These are phyloP conservation scores for Massariosphaeria phaeospora DNA, from an alignment of 495 filamentous ascomycete genomes.

Conservation along the genomic window DNA sequence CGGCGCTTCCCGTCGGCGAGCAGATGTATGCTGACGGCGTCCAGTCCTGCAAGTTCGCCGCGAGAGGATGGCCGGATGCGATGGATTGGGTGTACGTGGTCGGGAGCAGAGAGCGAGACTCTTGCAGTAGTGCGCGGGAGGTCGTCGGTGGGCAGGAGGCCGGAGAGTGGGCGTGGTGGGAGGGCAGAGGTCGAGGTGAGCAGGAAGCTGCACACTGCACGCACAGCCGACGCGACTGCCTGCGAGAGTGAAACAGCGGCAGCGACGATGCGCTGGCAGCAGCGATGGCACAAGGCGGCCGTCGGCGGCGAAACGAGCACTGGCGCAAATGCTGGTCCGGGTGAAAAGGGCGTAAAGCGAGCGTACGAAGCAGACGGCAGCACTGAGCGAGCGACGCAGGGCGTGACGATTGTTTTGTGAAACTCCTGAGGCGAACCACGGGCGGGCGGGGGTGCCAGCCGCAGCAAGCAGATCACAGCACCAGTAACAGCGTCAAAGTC, in stretches of 20 bases:
- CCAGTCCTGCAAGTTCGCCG: not conserved
- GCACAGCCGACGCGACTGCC: conserved; percentile 11
- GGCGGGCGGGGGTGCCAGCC: not conserved
- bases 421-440: conserved; percentile 14
- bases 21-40: not conserved
- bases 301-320: not conserved
- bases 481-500: no score
- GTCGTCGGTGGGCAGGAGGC: no score
- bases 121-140: no score
- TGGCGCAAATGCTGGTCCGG: not conserved
- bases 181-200: not conserved
- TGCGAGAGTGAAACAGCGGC: conserved; percentile 4
- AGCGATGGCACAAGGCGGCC: not conserved
- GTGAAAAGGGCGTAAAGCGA: conserved; percentile 11
- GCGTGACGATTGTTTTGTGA: conserved; percentile 13
- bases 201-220: not conserved
- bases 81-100: no score
- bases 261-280: conserved; percentile 12
- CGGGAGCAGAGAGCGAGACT: no score
- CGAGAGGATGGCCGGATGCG: not conserved
- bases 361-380: conserved; percentile 8
- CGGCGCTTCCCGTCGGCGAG: not conserved
- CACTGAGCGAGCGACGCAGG: conserved; percentile 5
- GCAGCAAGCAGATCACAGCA: not conserved
- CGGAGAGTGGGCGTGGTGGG: no score